Evolutionary conservation across 371 early-diverging fungal species (phyloP).

Genomic region (Batkoa obscura): DNA sequence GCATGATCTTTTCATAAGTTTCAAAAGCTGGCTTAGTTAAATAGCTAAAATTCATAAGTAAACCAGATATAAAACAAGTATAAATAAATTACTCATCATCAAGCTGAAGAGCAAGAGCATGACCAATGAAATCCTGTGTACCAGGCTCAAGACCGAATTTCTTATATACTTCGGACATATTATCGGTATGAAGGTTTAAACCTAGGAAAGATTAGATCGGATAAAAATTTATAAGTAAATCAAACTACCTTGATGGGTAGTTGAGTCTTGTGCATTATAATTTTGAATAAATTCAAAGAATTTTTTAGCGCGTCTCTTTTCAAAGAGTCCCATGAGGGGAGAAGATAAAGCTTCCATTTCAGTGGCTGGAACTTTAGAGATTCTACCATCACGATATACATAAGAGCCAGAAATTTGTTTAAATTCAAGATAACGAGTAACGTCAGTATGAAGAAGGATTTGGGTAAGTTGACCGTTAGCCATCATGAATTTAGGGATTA

Average conservation of each 20-base stretch:
- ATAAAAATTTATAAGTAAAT: background rate
- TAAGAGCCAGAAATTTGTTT: conserved; percentile 89
- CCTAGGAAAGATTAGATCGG: conserved; percentile 1
- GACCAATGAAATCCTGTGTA: conserved; percentile 96
- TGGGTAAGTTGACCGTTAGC: conserved; percentile 85
- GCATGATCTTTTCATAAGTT: conserved; percentile 80
- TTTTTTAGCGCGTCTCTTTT: conserved; percentile 86
- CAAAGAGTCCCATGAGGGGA: conserved; percentile 82
- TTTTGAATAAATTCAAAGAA: conserved; percentile 94
- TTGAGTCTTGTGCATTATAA: conserved; percentile 57
- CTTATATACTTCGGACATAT: conserved; percentile 80
- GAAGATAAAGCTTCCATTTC: conserved; percentile 77
- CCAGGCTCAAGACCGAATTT: conserved; percentile 83
- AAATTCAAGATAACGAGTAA: conserved; percentile 96
- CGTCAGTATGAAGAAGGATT: conserved; percentile 84
- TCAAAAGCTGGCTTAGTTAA: conserved; percentile 70
- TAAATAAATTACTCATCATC: conserved; percentile 39
- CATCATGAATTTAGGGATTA: conserved; percentile 99
- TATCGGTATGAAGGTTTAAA: conserved; percentile 45
- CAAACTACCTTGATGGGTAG: conserved; percentile 46
- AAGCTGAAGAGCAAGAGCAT: conserved; percentile 93
- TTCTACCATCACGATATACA: conserved; percentile 75
- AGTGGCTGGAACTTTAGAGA: conserved; percentile 91
- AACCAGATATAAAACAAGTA: background rate
- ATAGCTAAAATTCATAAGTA: conserved; percentile 28